phyloP scores from a whole-genome alignment of 345 rosid genomes.

The Bruguiera sexangula region DNA sequence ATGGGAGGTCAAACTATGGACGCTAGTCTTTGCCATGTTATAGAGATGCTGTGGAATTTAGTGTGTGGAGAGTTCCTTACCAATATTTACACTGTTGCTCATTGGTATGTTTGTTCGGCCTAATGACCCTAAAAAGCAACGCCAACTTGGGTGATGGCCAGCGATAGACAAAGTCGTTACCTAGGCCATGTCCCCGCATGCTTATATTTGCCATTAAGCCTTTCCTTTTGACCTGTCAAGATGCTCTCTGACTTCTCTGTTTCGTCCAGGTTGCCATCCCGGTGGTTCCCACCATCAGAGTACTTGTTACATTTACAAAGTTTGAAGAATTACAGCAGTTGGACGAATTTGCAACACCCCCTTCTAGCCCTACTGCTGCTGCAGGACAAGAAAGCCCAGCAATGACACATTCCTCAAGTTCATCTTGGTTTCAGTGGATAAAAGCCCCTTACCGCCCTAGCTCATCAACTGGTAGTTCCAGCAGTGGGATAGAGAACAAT shows the following conservation, averaged over 20 bases:
- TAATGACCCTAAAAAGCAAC: too few species aligned
- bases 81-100: too few species aligned
- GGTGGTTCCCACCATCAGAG: slow-evolving; percentile 89
- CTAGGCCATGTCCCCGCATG: too few species aligned
- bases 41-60: too few species aligned
- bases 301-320: slow-evolving; percentile 83
- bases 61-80: too few species aligned
- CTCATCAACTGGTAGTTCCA: slow-evolving; percentile 41
- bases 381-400: slow-evolving; percentile 64
- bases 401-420: slow-evolving; percentile 34
- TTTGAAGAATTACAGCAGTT: slow-evolving; percentile 76
- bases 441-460: slow-evolving; percentile 63
- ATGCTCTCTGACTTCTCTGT: background rate
- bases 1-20: too few species aligned
- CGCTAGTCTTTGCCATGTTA: too few species aligned
- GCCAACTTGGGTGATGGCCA: too few species aligned
- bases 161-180: too few species aligned
- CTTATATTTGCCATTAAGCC: too few species aligned
- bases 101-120: too few species aligned
- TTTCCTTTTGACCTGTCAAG: too few species aligned
- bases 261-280: slow-evolving; percentile 85
- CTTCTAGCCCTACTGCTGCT: slow-evolving; percentile 66
- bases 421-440: slow-evolving; percentile 95
- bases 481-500: slow-evolving; percentile 50
- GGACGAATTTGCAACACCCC: slow-evolving; percentile 90